Evolutionary conservation across 306 rosid genomes (phyloP), one percentile per base, ranked within the genome.

Genomic region (Rosa multiflora): DNA sequence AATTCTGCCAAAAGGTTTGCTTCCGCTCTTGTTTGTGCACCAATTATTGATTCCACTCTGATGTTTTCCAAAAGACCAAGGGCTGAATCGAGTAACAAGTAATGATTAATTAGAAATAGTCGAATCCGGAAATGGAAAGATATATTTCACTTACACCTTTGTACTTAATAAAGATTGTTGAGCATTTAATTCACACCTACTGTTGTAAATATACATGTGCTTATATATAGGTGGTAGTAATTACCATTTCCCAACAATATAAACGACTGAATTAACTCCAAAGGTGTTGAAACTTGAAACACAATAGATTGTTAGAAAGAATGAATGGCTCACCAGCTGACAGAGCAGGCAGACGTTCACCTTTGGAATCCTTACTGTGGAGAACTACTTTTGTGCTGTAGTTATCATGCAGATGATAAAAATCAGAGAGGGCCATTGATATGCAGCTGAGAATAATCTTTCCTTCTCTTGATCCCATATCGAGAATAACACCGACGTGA

Each of bases 281-380:
- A n/a, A 55, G 3, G 59, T 32, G 37, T 32, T 32, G 37, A 32
- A 32, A 32, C 59, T 53, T 18, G 8, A 53, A 53, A 53, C 17
- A 53, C 59, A 53, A 8, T 18, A 53, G 5, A 53, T 18, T 5
- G 23, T 6, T 51, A 15, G 21, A 55, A 21, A 20, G 23, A 18
- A 21, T 21, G 23, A 32, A 35, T 20, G 0, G 13, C 78, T 55
- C 7, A 77, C 74, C 75, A 52, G 74, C 35, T 20, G 81, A 67
- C 2, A 67, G 67, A 37, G 43, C 66, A 37, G 23, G 67, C 0
- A 67, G 64, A 52, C 5, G 74, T 53, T 77, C 15, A 61, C 82
- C 82, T 46, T 79, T 72, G 29, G 82, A 79, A 37, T 79, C 77
- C 72, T 21, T 72, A 42, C 40, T 71, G 49, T 61, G 72, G 3